Evolutionary conservation across 257 asterid species (phyloP).

Genomic region (Solanum ossicruentum): DNA sequence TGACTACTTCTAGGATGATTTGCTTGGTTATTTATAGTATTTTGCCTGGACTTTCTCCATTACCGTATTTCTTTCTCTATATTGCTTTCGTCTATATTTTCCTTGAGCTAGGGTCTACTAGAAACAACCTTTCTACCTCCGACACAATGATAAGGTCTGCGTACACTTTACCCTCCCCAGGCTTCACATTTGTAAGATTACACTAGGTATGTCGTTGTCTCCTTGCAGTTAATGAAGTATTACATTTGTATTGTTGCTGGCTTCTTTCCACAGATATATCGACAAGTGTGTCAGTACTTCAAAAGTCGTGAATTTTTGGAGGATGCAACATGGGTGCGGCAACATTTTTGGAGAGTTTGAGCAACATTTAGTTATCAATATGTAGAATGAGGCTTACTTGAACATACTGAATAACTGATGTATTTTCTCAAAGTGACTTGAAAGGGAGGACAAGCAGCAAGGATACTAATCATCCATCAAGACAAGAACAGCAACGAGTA

Average conservation of each 20-base stretch:
- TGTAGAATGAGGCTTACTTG: background rate
- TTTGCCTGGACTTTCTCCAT: background rate
- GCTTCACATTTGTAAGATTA: background rate
- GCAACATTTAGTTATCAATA: background rate
- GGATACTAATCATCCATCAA: background rate
- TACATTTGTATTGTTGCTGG: background rate
- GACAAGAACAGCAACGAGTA: background rate
- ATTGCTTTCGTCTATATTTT: background rate
- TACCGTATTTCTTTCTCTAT: background rate
- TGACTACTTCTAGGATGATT: background rate
- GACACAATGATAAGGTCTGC: background rate
- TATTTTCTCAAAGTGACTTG: background rate
- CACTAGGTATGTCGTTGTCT: background rate
- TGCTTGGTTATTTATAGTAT: background rate
- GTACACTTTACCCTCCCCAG: background rate
- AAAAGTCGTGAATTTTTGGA: background rate
- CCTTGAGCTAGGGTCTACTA: background rate
- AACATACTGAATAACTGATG: background rate
- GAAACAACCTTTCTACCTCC: background rate
- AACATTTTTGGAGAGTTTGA: background rate
- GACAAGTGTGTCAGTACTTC: background rate
- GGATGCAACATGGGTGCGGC: background rate
- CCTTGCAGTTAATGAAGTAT: background rate
- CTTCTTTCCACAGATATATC: background rate
- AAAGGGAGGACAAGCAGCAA: background rate